Base-by-base conservation (phyloP, 345 rosid genomes). In the Citrus maxima region DNA sequence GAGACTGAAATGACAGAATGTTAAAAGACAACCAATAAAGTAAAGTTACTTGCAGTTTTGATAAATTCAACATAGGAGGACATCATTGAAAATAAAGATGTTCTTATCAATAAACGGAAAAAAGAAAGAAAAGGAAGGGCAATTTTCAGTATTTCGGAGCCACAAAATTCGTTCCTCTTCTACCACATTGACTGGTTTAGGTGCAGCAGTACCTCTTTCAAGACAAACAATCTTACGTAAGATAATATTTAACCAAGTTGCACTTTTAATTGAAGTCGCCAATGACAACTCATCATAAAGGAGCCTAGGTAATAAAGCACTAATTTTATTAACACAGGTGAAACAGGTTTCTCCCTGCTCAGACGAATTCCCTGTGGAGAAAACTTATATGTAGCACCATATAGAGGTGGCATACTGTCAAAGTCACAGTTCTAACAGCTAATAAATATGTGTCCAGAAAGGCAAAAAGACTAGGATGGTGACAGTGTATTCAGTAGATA, bases 1-100 rank as follows among this genome's bases (percentile, higher is more conserved):
- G 73, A 95, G 95, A 84, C 99, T 95, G 92, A 64, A 77, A 5
- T 56, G 4, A 77, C 58, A 79, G 37, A 34, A 59, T 12, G 72
- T 54, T n/a, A 75, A 55, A 27, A 55, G 9, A 46, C 27, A 18
- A 24, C 46, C 40, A 68, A 80, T 28, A 38, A 67, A 68, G 64
- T 27, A 75, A 55, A 40, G 54, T 19, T 46, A 10, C n/a, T 55
- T 13, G 21, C 70, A 38, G n/a, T 34, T 64, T 51, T 3, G 4
- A 19, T 25, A 38, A 67, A 10, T 37, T 76, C 22, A 16, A 65
- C 5, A 40, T 62, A 34, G 37, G 21, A 65, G 32, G 35, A 63
- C 68, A 4, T 30, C 22, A 24, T 40, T 25, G 18, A 73, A 37
- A 34, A 58, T 21, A 7, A 60, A 27, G 13, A 35, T 3, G 67